Evolutionary conservation across 192 early-diverging fungal species (phyloP).

Genomic region (Pilobolus umbonatus): DNA sequence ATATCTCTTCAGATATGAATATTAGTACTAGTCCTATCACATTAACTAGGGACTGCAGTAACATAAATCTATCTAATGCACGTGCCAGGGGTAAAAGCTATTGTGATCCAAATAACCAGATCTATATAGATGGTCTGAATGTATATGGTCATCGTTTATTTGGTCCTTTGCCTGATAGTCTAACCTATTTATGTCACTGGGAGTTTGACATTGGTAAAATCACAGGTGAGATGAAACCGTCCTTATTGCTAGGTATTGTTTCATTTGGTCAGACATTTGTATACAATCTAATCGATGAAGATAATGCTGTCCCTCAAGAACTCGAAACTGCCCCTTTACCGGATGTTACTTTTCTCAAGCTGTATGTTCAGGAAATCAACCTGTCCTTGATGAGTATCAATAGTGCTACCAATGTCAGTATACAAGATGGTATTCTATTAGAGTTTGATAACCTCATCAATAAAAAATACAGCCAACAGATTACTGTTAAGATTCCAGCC

Average conservation of each 20-base stretch:
- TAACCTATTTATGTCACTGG: conserved; percentile 69
- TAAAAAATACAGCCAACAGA: conserved; percentile 46
- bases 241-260: conserved; percentile 48
- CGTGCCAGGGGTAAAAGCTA: too few relatives aligned
- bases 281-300: conserved; percentile 62
- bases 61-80: too few relatives aligned
- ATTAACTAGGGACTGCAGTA: conserved; percentile 38
- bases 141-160: conserved; percentile 63
- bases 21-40: conserved; percentile 55
- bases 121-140: conserved; percentile 53
- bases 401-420: conserved; percentile 42
- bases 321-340: conserved; percentile 36
- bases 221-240: conserved; percentile 59
- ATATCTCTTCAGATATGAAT: conserved; percentile 46
- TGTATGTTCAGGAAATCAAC: conserved; percentile 50
- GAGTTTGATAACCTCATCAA: conserved; percentile 65
- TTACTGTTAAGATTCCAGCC: conserved; percentile 54
- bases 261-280: conserved; percentile 53
- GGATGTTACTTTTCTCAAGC: conserved; percentile 59
- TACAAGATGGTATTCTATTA: conserved; percentile 55
- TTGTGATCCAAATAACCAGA: conserved; percentile 40
- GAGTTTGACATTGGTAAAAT: conserved; percentile 57
- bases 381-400: conserved; percentile 54
- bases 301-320: conserved; percentile 56
- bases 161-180: conserved; percentile 59